These are phyloP conservation scores for Phycomyces nitens DNA, from an alignment of 192 early-diverging fungal genomes.

Conservation along the genomic window DNA sequence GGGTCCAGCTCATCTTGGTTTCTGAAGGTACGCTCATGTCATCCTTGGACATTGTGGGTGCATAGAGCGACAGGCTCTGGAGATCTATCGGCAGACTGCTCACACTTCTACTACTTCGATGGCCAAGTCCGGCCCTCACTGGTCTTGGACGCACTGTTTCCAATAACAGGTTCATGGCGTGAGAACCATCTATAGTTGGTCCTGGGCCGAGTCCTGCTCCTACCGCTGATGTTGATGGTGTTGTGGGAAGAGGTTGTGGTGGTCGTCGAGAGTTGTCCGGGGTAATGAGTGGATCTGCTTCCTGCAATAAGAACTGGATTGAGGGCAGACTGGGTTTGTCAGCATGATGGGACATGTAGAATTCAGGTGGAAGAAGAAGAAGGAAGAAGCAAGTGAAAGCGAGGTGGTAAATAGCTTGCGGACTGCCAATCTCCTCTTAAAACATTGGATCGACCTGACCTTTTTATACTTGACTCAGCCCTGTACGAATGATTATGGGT, in stretches of 20 bases:
- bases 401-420: neutral
- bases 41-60: neutral
- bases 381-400: neutral
- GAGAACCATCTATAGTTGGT: neutral
- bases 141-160: neutral
- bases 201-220: neutral
- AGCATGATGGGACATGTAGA: neutral
- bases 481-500: too few relatives aligned
- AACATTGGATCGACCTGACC: too few relatives aligned
- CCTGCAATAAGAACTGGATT: conserved; percentile 13
- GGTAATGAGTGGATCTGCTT: neutral
- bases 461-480: too few relatives aligned
- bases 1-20: neutral
- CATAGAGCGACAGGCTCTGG: conserved; percentile 2
- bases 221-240: neutral
- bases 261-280: neutral
- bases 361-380: neutral
- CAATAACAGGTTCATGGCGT: neutral
- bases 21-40: neutral
- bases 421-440: too few relatives aligned
- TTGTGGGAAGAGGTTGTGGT: neutral
- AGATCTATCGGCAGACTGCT: conserved; percentile 8
- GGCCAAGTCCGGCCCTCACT: neutral
- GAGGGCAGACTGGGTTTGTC: conserved; percentile 7
- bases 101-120: conserved; percentile 1